Conservation (phyloP, 2,329 filamentous ascomycete species). For the Cordyceps cicadae region DNA sequence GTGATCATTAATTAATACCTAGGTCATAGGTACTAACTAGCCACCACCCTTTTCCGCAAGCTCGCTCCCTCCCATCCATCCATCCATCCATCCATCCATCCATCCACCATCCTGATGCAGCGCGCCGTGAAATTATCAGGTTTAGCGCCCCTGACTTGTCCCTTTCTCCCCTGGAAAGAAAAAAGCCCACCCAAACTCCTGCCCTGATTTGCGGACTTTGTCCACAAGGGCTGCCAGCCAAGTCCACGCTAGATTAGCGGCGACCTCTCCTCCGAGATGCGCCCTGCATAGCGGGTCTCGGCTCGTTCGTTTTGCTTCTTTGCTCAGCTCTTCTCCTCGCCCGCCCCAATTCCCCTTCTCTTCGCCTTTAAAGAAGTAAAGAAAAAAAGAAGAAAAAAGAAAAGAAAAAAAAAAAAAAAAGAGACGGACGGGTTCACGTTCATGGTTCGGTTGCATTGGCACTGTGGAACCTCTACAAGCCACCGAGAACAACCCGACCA, state of each 20-base stretch:
- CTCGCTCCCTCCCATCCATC: no score
- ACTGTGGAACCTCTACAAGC: neutral
- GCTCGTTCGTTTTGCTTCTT: neutral
- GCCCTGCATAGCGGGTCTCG: neutral
- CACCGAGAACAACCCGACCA: neutral
- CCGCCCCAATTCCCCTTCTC: neutral
- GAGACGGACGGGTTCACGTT: neutral
- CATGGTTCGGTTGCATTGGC: neutral
- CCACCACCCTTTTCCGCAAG: neutral
- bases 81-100: neutral
- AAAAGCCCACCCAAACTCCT: neutral
- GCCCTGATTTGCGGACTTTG: slow-evolving; percentile 1
- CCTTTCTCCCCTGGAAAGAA: neutral
- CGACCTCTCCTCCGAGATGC: slow-evolving; percentile 1
- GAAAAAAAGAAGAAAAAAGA: no score
- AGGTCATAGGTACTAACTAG: no score
- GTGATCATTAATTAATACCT: no score
- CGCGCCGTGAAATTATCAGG: neutral
- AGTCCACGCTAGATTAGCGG: slow-evolving; percentile 4
- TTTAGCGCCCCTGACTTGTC: neutral
- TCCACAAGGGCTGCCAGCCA: neutral
- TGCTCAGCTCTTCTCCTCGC: neutral
- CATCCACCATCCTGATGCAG: neutral
- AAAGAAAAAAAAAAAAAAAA: no score
- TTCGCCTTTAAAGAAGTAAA: no score